Conservation (phyloP, 2,329 filamentous ascomycete genomes). For the Aspergillus proliferans region DNA sequence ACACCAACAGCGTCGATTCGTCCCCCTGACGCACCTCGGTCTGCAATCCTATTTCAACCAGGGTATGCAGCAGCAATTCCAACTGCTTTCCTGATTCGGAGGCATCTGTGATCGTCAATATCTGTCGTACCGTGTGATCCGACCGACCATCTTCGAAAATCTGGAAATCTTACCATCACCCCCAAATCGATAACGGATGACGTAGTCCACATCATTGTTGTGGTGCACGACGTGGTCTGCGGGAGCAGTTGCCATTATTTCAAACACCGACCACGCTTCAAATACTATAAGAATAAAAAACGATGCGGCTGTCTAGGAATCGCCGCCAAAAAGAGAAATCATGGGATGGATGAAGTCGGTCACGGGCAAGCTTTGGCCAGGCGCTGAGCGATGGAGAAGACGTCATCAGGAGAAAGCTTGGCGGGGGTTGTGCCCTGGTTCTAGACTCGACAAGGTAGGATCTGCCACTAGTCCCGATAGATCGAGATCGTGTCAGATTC, state of each 20-base stretch:
- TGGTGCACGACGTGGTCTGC: conserved; percentile 30
- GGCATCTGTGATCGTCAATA: conserved; percentile 47
- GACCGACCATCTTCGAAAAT: background rate
- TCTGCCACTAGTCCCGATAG: background rate
- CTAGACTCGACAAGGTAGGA: background rate
- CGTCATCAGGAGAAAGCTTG: conserved; percentile 1
- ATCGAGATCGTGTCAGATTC: background rate
- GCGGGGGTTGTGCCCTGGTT: background rate
- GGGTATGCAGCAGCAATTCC: conserved; percentile 67
- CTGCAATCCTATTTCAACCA: conserved; percentile 72
- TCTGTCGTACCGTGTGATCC: background rate
- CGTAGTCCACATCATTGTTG: conserved; percentile 78
- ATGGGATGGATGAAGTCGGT: background rate
- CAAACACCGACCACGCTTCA: no score
- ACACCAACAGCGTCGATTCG: conserved; percentile 70
- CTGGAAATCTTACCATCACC: conserved; percentile 41
- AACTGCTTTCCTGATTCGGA: conserved; percentile 67
- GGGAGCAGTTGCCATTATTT: conserved; percentile 23
- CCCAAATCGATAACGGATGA: conserved; percentile 71
- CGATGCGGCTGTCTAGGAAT: background rate
- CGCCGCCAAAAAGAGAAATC: background rate
- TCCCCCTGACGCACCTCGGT: conserved; percentile 82
- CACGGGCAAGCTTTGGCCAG: background rate
- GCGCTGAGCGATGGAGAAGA: background rate
- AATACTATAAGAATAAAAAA: background rate